Evolutionary conservation across 768 basidiomycete species (phyloP).

Genomic region (Hericium alpestre): DNA sequence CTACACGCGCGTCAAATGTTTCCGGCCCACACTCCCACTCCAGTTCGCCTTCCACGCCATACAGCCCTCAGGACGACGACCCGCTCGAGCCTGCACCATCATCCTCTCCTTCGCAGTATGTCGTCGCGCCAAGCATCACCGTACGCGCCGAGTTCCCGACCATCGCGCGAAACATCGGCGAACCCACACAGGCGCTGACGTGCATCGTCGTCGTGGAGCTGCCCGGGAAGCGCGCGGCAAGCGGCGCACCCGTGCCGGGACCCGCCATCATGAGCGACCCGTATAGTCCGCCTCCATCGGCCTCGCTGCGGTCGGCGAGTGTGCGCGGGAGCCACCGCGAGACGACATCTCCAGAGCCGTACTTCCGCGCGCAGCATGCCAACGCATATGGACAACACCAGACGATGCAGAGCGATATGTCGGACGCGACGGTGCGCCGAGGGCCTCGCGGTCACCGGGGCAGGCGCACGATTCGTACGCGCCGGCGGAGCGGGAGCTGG

Average conservation of each 20-base stretch:
- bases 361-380: slow-evolving; percentile 3
- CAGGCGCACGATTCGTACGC: slow-evolving; percentile 15
- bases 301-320: background rate
- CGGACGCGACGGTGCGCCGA: slow-evolving; percentile 13
- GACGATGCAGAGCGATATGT: slow-evolving; percentile 14
- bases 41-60: slow-evolving; percentile 6
- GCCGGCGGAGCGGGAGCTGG: slow-evolving; percentile 3
- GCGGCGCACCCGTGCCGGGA: slow-evolving; percentile 9
- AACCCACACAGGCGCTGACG: slow-evolving; percentile 75
- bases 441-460: slow-evolving; percentile 21
- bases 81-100: slow-evolving; percentile 52
- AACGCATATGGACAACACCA: background rate
- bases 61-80: slow-evolving; percentile 77
- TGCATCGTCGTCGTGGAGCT: slow-evolving; percentile 92
- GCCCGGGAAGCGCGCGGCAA: slow-evolving; percentile 54
- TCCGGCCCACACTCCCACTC: slow-evolving; percentile 7
- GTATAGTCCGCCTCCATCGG: slow-evolving; percentile 20
- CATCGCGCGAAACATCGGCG: slow-evolving; percentile 51
- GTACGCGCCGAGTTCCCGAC: slow-evolving; percentile 87
- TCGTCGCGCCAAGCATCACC: slow-evolving; percentile 88
- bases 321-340: background rate
- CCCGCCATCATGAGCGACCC: slow-evolving; percentile 33
- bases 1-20: slow-evolving; percentile 22
- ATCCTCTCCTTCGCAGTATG: slow-evolving; percentile 43
- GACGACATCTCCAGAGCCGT: background rate